Percentiles rank a stretch among this genome's conserved stretches.
Conservation (phyloP, 2,329 filamentous ascomycete species). For the Cordyceps pruinosa region DNA sequence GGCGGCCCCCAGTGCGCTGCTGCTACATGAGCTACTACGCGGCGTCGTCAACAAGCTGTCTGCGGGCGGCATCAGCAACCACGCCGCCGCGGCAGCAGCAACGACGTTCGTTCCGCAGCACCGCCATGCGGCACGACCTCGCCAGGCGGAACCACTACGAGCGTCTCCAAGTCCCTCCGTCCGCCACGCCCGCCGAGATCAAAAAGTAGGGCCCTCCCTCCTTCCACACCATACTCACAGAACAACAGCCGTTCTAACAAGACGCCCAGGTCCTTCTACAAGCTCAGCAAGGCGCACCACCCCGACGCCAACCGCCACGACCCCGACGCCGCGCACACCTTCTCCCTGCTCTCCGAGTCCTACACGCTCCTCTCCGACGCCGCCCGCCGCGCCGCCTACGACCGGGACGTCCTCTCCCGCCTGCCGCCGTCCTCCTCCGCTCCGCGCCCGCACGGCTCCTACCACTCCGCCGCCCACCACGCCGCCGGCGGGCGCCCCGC, state of each 20-base stretch:
- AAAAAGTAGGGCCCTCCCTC: conserved; percentile 58
- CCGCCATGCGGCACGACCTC: conserved; percentile 16
- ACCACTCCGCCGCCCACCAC: conserved; percentile 41
- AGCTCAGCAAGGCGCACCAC: conserved; percentile 84
- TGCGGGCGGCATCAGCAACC: not conserved
- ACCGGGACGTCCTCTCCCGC: conserved; percentile 58
- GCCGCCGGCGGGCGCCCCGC: conserved; percentile 71
- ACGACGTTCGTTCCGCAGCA: conserved; percentile 21
- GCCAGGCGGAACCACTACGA: conserved; percentile 67
- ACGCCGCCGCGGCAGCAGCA: conserved; percentile 11
- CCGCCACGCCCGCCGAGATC: conserved; percentile 68
- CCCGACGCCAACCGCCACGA: conserved; percentile 82
- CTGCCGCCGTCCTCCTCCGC: conserved; percentile 24
- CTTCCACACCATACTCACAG: not conserved
- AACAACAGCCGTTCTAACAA: not conserved
- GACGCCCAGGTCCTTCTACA: conserved; percentile 64
- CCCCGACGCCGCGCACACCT: conserved; percentile 64
- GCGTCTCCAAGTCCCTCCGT: conserved; percentile 62
- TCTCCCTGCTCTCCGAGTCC: conserved; percentile 77
- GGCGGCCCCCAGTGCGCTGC: not conserved
- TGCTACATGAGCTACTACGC: not conserved
- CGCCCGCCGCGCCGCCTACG: conserved; percentile 72
- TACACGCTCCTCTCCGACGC: conserved; percentile 70
- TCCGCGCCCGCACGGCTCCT: conserved; percentile 36
- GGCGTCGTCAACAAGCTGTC: not conserved